These are phyloP conservation scores for Penicillium cosmopolitanum DNA, from an alignment of 495 filamentous ascomycete species.

Conservation along the genomic window DNA sequence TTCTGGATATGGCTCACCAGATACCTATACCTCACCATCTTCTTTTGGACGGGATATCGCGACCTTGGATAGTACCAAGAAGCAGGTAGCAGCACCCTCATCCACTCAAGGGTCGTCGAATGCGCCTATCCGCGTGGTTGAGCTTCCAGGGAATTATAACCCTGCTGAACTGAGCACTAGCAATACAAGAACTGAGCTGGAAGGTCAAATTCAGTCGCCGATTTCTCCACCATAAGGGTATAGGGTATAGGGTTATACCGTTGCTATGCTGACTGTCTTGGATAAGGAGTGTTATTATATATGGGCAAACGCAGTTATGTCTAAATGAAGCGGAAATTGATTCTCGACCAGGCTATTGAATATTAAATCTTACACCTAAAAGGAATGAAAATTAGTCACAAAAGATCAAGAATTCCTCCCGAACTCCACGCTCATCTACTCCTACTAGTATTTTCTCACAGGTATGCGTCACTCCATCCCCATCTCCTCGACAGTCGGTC, in stretches of 20 bases:
- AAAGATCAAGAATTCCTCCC: not conserved
- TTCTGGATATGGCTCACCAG: not conserved
- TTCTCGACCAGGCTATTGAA: not conserved
- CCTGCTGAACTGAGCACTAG: constrained; percentile 10
- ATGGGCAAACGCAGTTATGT: not conserved
- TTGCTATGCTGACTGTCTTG: not conserved
- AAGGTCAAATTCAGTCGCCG: not conserved
- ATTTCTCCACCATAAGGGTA: not conserved
- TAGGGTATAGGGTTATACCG: not conserved
- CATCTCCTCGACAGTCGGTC: constrained; percentile 41
- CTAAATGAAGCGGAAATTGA: not conserved
- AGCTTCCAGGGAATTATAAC: constrained; percentile 8
- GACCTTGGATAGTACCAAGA: not conserved
- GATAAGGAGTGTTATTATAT: too few species aligned
- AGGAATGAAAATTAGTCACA: not conserved
- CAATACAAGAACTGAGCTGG: constrained; percentile 11
- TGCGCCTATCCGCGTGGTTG: constrained; percentile 8
- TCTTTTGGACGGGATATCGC: not conserved
- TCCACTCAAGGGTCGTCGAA: constrained; percentile 3
- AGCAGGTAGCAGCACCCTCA: not conserved
- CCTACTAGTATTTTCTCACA: too few species aligned
- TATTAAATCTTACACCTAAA: not conserved
- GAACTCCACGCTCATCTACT: not conserved
- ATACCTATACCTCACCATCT: constrained; percentile 1
- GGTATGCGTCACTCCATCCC: constrained; percentile 22